Base-by-base conservation (phyloP, 2,329 filamentous ascomycete genomes). In the Cordyceps farinosa region DNA sequence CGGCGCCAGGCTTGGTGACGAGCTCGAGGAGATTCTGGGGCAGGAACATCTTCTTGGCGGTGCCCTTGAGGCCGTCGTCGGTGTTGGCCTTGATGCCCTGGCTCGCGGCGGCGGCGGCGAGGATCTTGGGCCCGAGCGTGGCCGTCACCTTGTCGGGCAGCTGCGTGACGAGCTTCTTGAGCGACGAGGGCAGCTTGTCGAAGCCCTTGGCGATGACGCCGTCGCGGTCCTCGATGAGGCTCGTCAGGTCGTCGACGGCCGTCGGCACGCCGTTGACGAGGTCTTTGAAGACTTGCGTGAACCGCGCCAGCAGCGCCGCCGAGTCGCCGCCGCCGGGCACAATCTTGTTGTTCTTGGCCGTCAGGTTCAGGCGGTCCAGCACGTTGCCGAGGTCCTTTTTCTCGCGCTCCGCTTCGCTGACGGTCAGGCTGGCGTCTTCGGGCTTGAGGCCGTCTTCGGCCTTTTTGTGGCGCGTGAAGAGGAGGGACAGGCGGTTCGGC, bases 201-300 rank as follows among this genome's bases (percentile, higher is more conserved):
- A 84, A 89, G 64, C 81, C 81, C 63, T 80, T 80, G 47, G 80
- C 78, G n/a, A 89, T 78, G n/a, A 81, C 78, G 64, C 83, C 82
- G 70, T 88, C 84, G 65, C 81, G 81, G 71, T 88, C 84, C 64
- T 87, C 84, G 50, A 89, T 75, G 29, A 89, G 81, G 15, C 72
- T 70, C 3, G 80, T 87, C n/a, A 99, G 87, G 73, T 99, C 95
- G 71, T 90, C 84, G 75, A 96, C 97, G 3, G 95, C 95, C 0
- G 94, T 97, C 3, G 95, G 95, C 1, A 92, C 95, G 66, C 95
- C 95, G 73, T 92, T 93, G 70, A 95, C 86, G 17, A 97, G 84
- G 73, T 99, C 95, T 73, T 94, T 95, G 72, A 99, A 90, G 40
- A 97, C 88, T 62, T 92, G 82, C 1, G 92, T 96, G 81, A 99